Percentiles rank a stretch among this genome's conserved stretches.
These are phyloP conservation scores for Neofusicoccum sp. DNA, from an alignment of 2,329 filamentous ascomycete genomes.

Conservation along the genomic window DNA sequence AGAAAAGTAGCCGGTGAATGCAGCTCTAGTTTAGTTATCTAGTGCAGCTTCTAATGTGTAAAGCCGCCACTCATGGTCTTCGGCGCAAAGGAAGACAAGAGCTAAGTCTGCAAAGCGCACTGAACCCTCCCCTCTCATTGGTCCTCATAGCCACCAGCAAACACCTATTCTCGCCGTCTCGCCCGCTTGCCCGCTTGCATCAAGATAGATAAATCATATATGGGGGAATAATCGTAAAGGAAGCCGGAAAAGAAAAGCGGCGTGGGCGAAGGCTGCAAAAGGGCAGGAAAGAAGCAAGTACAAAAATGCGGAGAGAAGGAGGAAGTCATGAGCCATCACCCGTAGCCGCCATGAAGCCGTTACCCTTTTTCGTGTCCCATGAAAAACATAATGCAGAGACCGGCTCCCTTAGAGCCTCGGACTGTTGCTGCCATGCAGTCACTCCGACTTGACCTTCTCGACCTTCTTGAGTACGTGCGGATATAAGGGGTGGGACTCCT, in stretches of 20 bases:
- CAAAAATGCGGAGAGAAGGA: not conserved
- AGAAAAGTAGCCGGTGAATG: not conserved
- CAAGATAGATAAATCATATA: constrained; percentile 11
- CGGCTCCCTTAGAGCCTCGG: not conserved
- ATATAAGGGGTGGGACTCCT: constrained; percentile 74
- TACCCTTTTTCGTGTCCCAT: constrained; percentile 2
- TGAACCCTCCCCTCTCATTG: not conserved
- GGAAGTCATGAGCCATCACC: not conserved
- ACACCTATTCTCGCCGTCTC: not conserved
- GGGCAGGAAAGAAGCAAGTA: not conserved
- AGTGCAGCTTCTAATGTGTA: not conserved
- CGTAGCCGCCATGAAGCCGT: constrained; percentile 2
- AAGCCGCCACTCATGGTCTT: constrained; percentile 8
- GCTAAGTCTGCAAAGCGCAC: not conserved
- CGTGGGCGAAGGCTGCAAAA: not conserved
- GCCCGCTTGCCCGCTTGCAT: constrained; percentile 1
- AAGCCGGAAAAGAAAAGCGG: constrained; percentile 8
- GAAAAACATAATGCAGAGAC: constrained; percentile 5
- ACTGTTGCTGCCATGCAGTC: not conserved
- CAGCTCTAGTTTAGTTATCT: constrained; percentile 8
- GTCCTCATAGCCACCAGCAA: not conserved
- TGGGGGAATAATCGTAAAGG: constrained; percentile 13
- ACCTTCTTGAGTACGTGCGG: constrained; percentile 73
- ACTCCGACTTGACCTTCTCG: constrained; percentile 67
- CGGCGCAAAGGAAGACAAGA: not conserved